Conservation (phyloP, 1,284 basidiomycete species). For the Sphaerobolus stellatus region DNA sequence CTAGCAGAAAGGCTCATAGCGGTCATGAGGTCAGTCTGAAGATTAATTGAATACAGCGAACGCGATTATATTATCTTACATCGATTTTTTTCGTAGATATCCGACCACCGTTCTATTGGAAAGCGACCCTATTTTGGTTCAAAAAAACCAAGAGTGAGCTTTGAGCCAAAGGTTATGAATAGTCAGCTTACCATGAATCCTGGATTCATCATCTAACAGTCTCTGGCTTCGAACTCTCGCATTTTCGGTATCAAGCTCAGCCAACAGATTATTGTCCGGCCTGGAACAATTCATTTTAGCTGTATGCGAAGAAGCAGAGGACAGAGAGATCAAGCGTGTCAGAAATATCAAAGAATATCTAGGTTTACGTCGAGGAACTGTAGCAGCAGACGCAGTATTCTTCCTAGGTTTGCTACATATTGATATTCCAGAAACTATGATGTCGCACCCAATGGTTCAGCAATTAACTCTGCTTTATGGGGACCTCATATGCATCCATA, state of each 20-base stretch:
- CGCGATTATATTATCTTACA: too few relatives aligned
- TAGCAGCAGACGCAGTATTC: not conserved
- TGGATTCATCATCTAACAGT: too few relatives aligned
- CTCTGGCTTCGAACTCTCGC: not conserved
- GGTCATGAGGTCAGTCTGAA: too few relatives aligned
- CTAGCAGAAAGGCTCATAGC: too few relatives aligned
- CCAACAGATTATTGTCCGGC: not conserved
- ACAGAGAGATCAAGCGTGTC: not conserved
- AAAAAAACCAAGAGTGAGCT: too few relatives aligned
- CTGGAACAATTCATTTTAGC: not conserved
- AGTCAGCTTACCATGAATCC: too few relatives aligned
- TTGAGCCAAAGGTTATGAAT: too few relatives aligned
- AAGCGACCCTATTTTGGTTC: too few relatives aligned
- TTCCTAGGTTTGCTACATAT: not conserved
- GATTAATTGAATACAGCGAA: too few relatives aligned
- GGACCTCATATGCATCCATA: not conserved
- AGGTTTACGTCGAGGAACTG: not conserved
- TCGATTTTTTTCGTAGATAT: too few relatives aligned
- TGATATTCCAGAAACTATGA: not conserved
- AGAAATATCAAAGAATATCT: not conserved
- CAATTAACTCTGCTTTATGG: not conserved
- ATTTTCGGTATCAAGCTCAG: not conserved
- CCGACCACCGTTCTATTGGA: too few relatives aligned
- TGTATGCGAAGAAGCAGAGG: slow-evolving; percentile 1
- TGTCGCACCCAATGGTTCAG: not conserved